These are phyloP conservation scores for Cladosporium halotolerans DNA, from an alignment of 2,329 filamentous ascomycete species.

Conservation along the genomic window DNA sequence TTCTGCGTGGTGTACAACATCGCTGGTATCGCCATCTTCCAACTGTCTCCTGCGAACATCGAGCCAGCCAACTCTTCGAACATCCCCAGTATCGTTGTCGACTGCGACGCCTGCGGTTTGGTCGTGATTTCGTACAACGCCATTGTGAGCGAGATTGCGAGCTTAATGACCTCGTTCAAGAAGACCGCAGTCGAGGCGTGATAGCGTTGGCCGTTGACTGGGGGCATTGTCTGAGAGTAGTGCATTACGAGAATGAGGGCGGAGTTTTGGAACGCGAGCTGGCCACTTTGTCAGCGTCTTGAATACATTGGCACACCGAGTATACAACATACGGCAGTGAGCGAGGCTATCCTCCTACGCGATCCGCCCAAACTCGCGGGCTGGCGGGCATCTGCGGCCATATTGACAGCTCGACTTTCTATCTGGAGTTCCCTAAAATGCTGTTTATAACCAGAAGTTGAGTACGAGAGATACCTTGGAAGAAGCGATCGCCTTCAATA, in stretches of 20 bases:
- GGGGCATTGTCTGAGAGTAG: slow-evolving; percentile 91
- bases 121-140: slow-evolving; percentile 82
- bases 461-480: too few species aligned
- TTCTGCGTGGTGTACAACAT: slow-evolving; percentile 87
- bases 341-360: slow-evolving; percentile 6
- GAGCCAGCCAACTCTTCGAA: slow-evolving; percentile 72
- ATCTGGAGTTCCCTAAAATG: too few species aligned
- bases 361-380: background rate
- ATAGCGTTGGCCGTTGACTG: slow-evolving; percentile 75
- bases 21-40: slow-evolving; percentile 89
- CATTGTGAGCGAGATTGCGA: slow-evolving; percentile 77
- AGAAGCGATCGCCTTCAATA: too few species aligned
- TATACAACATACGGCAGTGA: slow-evolving; percentile 1
- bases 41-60: slow-evolving; percentile 84
- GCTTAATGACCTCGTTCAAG: slow-evolving; percentile 85
- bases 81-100: slow-evolving; percentile 50
- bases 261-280: slow-evolving; percentile 78
- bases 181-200: slow-evolving; percentile 92
- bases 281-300: slow-evolving; percentile 5
- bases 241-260: slow-evolving; percentile 80
- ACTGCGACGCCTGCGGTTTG: slow-evolving; percentile 70
- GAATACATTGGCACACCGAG: background rate
- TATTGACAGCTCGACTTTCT: background rate
- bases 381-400: slow-evolving; percentile 5
- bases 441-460: too few species aligned